phyloP scores from a whole-genome alignment of 148 eudicot genomes.

The Fagopyrum homotropicum region DNA sequence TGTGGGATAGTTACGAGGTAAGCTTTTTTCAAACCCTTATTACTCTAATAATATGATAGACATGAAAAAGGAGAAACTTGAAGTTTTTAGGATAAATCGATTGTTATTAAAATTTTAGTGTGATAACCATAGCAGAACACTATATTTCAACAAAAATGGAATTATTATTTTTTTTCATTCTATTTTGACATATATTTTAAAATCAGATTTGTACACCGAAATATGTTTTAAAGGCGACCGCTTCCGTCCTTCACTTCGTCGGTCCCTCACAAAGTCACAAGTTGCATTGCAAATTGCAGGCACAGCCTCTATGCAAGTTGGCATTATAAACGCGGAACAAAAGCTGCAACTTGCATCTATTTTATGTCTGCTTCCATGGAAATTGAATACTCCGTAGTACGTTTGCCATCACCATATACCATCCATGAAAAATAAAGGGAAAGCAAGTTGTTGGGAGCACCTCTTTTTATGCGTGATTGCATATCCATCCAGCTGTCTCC shows the following conservation, averaged over 20 bases:
- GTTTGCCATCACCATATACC: not conserved
- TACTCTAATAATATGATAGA: too few relatives aligned
- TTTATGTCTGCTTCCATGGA: not conserved
- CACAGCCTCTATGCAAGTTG: not conserved
- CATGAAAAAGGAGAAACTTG: too few relatives aligned
- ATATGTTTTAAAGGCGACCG: not conserved
- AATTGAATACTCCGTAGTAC: not conserved
- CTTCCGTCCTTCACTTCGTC: not conserved
- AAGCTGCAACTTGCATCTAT: constrained; percentile 2
- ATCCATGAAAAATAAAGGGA: too few relatives aligned
- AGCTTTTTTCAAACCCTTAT: too few relatives aligned
- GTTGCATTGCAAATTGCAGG: not conserved
- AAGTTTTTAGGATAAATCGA: too few relatives aligned
- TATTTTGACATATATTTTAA: too few relatives aligned
- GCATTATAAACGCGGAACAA: not conserved
- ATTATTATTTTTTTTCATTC: too few relatives aligned
- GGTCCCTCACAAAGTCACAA: not conserved
- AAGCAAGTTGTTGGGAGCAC: not conserved
- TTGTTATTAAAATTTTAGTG: too few relatives aligned
- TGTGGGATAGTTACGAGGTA: too few relatives aligned
- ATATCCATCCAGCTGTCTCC: not conserved
- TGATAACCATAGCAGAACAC: too few relatives aligned
- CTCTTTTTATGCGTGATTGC: not conserved
- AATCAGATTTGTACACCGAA: too few relatives aligned
- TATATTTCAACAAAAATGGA: too few relatives aligned